Conservation (phyloP, 164 flowering plant species). For the Sextonia rubra region DNA sequence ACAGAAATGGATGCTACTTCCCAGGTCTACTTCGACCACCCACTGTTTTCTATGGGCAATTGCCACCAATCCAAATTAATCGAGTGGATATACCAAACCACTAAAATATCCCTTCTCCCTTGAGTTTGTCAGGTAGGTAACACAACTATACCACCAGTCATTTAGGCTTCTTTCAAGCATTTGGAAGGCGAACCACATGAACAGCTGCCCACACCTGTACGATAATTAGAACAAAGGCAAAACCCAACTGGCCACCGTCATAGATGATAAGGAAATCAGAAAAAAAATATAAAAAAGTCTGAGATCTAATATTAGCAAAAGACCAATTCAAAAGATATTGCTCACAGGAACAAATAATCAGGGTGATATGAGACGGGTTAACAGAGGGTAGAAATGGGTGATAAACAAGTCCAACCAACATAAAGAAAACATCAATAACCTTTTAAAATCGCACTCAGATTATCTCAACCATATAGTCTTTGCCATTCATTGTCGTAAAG, state of each 20-base stretch:
- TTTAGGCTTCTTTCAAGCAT: background rate
- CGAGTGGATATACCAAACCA: too few relatives aligned
- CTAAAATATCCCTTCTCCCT: too few relatives aligned
- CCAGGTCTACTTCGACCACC: too few relatives aligned
- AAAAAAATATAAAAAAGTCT: background rate
- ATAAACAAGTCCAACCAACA: background rate
- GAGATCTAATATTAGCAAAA: too few relatives aligned
- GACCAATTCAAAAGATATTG: background rate
- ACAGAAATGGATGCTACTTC: too few relatives aligned
- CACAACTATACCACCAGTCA: background rate
- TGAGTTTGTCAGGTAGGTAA: too few relatives aligned
- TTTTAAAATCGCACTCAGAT: background rate
- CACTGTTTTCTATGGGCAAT: too few relatives aligned
- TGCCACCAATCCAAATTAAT: too few relatives aligned
- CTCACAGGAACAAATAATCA: background rate
- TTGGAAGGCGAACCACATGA: background rate
- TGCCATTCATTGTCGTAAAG: conserved; percentile 8
- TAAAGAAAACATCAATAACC: background rate
- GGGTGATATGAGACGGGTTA: background rate
- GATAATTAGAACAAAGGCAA: background rate
- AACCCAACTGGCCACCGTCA: background rate
- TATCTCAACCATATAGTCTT: background rate
- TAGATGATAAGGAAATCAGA: background rate
- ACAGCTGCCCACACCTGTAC: background rate
- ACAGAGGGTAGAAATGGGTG: background rate